These are phyloP conservation scores for Metschnikowia orientalis DNA, from an alignment of 805 yeast species.

Conservation along the genomic window DNA sequence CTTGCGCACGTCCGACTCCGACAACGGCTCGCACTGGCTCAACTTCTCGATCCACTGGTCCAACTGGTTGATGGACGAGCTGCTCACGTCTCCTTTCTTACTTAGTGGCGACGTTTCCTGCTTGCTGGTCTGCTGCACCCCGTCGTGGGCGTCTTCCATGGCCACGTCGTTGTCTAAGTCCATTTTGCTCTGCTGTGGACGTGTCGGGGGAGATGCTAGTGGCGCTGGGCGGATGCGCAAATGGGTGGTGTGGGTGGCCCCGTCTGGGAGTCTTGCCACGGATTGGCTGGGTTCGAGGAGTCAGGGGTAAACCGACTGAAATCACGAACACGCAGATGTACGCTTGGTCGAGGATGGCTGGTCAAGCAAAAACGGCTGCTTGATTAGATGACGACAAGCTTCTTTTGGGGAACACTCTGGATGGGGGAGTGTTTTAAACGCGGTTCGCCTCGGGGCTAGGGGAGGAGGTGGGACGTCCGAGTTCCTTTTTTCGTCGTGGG, in stretches of 20 bases:
- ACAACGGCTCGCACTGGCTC: slow-evolving; percentile 72
- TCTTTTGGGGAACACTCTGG: no score
- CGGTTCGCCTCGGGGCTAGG: slow-evolving; percentile 3
- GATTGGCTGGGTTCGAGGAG: no score
- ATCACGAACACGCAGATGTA: no score
- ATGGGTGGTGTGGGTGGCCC: no score
- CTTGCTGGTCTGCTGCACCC: slow-evolving; percentile 30
- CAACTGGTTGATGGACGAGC: slow-evolving; percentile 54
- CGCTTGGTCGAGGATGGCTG: no score
- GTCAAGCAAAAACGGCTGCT: no score
- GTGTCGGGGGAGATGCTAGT: background rate
- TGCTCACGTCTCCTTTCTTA: slow-evolving; percentile 31
- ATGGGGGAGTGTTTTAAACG: slow-evolving; percentile 1
- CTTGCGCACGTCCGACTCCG: slow-evolving; percentile 73
- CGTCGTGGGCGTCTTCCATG: slow-evolving; percentile 72
- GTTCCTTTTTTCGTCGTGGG: slow-evolving; percentile 5
- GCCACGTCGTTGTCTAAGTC: slow-evolving; percentile 78
- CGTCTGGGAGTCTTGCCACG: no score
- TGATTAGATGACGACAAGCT: no score
- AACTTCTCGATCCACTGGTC: slow-evolving; percentile 86
- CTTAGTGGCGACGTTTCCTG: slow-evolving; percentile 33
- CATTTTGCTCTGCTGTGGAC: no score
- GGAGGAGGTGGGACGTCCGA: slow-evolving; percentile 1
- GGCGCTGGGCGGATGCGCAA: no score
- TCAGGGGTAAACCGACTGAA: no score